These are phyloP conservation scores for Didymella exigua DNA, from an alignment of 2,329 filamentous ascomycete genomes.

Conservation along the genomic window DNA sequence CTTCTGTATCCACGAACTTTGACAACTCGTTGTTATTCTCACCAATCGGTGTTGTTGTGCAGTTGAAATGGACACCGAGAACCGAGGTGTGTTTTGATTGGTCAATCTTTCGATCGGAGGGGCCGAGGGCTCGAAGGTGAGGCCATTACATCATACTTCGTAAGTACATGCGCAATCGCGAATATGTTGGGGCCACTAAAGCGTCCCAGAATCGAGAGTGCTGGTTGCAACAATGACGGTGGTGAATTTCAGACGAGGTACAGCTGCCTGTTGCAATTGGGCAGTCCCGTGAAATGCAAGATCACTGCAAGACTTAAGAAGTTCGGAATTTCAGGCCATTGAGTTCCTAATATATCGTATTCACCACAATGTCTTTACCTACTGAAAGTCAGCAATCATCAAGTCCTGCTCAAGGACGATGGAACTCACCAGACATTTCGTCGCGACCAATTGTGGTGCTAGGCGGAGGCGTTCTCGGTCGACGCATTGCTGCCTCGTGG, in stretches of 20 bases:
- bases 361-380: neutral
- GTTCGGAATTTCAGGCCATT: neutral
- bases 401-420: neutral
- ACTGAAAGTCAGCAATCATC: neutral
- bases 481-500: slow-evolving; percentile 21
- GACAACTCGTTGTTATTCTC: neutral
- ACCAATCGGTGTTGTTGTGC: neutral
- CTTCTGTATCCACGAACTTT: neutral
- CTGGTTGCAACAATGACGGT: neutral
- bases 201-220: neutral
- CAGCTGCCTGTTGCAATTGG: neutral
- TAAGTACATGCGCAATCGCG: neutral
- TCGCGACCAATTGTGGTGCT: slow-evolving; percentile 16
- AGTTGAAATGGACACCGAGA: neutral
- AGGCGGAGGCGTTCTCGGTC: slow-evolving; percentile 19
- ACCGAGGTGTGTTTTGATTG: neutral
- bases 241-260: neutral
- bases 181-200: neutral
- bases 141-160: neutral
- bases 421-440: slow-evolving; percentile 11
- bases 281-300: neutral
- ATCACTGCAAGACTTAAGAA: neutral
- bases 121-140: neutral
- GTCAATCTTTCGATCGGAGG: neutral
- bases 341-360: neutral